Evolutionary conservation across 805 yeast species (phyloP), one percentile per base, ranked within the genome.

Genomic region (Kazachstania viticola): DNA sequence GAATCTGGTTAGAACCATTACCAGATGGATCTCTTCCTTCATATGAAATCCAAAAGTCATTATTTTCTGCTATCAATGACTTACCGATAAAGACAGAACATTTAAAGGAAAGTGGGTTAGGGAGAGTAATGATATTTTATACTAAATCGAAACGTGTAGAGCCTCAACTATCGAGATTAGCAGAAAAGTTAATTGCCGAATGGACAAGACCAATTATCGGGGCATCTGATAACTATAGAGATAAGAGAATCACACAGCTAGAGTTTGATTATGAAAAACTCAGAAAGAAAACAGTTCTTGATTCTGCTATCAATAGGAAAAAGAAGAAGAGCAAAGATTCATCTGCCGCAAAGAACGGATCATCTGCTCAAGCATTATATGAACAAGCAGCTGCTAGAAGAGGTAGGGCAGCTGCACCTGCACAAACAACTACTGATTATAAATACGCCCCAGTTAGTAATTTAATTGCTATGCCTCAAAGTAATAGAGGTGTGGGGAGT

Each of bases 181-280:
- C 95, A 5, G 97, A 91, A 51, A 75, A 75, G 51, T 64, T 91
- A 38, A 79, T 91, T 43, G 95, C 95, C 17, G 94, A 85, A 55
- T 91, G 99, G 99, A 88, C 96, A 7, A 73, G 98, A 60, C 98
- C 98, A 28, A 84, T 91, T 40, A 82, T 91, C 69, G 94, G 94
- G 44, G 79, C 94, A 38, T 79, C 93, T 3, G 97, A 88, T 58
- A 84, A 87, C 47, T 88, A 87, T 64, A 76, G 91, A 56, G 95
- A 88, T 58, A 76, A 82, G 60, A 66, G 73, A 39, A 77, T 88
- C 38, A 70, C 69, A 46, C 69, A 75, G 39, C 70, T 73, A 39
- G 73, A 72, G 28, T 85, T 81, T 58, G 79, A 79, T 54, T 70
- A 72, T 50, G 66, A 65, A 44, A 67, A 62, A 41, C 68, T 60